These are phyloP conservation scores for Conoideocrella luteorostrata DNA, from an alignment of 2,329 filamentous ascomycete genomes.

Conservation along the genomic window DNA sequence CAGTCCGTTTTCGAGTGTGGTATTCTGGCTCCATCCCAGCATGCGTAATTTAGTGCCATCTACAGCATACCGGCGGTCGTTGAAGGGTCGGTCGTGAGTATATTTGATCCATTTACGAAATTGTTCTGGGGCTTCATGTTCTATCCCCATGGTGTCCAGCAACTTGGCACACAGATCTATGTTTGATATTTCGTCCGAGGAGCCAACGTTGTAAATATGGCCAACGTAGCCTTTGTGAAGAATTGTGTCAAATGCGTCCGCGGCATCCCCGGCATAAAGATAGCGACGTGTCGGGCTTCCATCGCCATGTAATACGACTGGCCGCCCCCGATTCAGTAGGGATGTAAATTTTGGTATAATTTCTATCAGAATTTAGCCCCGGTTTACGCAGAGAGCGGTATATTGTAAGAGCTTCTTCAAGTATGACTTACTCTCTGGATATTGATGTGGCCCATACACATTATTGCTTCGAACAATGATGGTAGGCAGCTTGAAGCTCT, in stretches of 20 bases:
- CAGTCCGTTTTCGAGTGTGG: slow-evolving; percentile 57
- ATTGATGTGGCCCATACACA: slow-evolving; percentile 79
- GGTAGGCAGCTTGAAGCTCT: slow-evolving; percentile 72
- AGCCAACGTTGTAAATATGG: slow-evolving; percentile 78
- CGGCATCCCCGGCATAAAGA: slow-evolving; percentile 71
- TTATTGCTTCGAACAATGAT: slow-evolving; percentile 81
- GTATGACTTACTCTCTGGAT: slow-evolving; percentile 63
- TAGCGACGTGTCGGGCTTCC: slow-evolving; percentile 70
- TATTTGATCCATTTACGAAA: slow-evolving; percentile 63
- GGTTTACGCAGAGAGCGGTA: neutral
- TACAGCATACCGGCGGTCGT: slow-evolving; percentile 67
- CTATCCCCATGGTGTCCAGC: slow-evolving; percentile 54
- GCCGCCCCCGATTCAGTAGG: slow-evolving; percentile 58
- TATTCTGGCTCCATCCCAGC: slow-evolving; percentile 66
- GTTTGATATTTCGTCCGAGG: slow-evolving; percentile 71
- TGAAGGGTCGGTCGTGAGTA: slow-evolving; percentile 72
- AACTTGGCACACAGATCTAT: slow-evolving; percentile 60
- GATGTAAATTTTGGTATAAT: slow-evolving; percentile 79
- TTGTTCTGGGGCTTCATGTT: slow-evolving; percentile 42
- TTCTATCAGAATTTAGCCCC: slow-evolving; percentile 47
- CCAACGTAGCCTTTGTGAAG: slow-evolving; percentile 69
- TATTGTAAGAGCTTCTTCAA: no score
- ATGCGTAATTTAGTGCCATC: slow-evolving; percentile 61
- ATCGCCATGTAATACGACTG: slow-evolving; percentile 69
- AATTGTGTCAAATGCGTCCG: slow-evolving; percentile 78